Evolutionary conservation across 352 stramenopile genomes (phyloP).

Genomic region (Globisporangium recalcitrans): DNA sequence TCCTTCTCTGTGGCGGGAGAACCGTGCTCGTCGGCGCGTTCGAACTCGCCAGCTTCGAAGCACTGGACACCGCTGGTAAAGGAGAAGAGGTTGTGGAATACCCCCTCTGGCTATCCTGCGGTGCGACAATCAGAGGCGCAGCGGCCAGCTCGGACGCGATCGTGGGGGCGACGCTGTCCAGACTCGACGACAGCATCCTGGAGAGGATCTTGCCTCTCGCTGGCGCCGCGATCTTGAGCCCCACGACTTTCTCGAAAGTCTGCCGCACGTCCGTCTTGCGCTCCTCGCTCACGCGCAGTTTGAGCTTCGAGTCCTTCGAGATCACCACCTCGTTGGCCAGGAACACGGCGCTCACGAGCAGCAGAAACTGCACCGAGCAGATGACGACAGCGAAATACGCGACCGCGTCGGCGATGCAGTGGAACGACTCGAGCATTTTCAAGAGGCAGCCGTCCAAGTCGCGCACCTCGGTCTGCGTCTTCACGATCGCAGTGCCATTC

Average conservation of each 20-base stretch:
- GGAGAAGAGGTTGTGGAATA: not conserved
- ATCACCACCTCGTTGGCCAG: conserved; percentile 53
- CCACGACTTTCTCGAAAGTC: conserved; percentile 67
- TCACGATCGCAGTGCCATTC: conserved; percentile 41
- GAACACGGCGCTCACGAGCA: conserved; percentile 42
- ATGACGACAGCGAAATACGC: conserved; percentile 31
- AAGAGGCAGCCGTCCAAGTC: conserved; percentile 48
- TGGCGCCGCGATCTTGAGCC: conserved; percentile 65
- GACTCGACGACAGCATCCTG: conserved; percentile 46
- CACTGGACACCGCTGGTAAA: conserved; percentile 4
- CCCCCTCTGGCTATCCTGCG: not conserved
- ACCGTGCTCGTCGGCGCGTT: not conserved
- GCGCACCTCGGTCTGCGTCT: conserved; percentile 37
- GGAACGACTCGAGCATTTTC: conserved; percentile 50
- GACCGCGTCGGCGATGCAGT: conserved; percentile 34
- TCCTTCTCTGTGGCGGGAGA: not conserved
- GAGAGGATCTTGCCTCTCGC: conserved; percentile 61
- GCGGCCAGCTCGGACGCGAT: conserved; percentile 42
- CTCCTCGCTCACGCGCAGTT: conserved; percentile 38
- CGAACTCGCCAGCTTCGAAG: conserved; percentile 7
- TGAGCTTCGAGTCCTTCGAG: conserved; percentile 67
- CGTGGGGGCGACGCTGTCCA: conserved; percentile 46
- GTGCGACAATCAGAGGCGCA: conserved; percentile 4
- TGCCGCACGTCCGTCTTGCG: conserved; percentile 31
- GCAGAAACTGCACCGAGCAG: conserved; percentile 34